Evolutionary conservation across 2,329 filamentous ascomycete genomes (phyloP).

Genomic region (Aureobasidium sp.): DNA sequence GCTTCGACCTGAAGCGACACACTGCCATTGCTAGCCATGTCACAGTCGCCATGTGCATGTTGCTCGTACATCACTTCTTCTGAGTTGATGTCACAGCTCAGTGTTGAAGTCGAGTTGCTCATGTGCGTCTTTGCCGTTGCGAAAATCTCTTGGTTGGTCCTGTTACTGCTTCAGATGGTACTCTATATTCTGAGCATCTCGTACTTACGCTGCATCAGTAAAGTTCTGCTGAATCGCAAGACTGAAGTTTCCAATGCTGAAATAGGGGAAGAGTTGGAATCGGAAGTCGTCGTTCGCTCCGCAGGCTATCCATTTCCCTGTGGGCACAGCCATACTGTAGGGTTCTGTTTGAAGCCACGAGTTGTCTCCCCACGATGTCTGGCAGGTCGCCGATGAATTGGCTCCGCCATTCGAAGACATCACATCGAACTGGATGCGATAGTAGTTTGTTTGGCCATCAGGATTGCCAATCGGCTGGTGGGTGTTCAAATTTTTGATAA

Average conservation of each 20-base stretch:
- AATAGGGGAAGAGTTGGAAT: conserved; percentile 24
- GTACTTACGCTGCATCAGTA: conserved; percentile 15
- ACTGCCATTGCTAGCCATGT: conserved; percentile 17
- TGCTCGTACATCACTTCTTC: conserved; percentile 18
- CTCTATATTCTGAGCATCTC: neutral
- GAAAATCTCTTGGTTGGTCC: conserved; percentile 6
- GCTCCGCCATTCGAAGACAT: conserved; percentile 19
- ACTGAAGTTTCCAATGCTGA: conserved; percentile 26
- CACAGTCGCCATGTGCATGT: conserved; percentile 24
- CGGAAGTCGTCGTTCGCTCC: conserved; percentile 19
- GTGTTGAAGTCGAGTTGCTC: conserved; percentile 19
- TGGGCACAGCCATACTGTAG: conserved; percentile 20
- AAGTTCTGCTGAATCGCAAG: conserved; percentile 22
- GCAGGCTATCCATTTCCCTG: conserved; percentile 23
- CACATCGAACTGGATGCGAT: conserved; percentile 23
- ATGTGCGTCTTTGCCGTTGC: conserved; percentile 16
- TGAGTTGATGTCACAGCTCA: conserved; percentile 21
- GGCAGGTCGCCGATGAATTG: conserved; percentile 19
- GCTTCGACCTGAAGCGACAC: conserved; percentile 2
- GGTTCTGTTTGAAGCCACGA: conserved; percentile 15
- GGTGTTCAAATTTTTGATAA: conserved; percentile 19
- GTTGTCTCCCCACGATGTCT: conserved; percentile 24
- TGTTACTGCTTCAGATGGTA: neutral
- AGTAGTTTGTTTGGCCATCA: conserved; percentile 23
- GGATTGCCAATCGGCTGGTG: conserved; percentile 25